phyloP scores from a whole-genome alignment of 1,284 basidiomycete species.

The Ustilago loliicola region DNA sequence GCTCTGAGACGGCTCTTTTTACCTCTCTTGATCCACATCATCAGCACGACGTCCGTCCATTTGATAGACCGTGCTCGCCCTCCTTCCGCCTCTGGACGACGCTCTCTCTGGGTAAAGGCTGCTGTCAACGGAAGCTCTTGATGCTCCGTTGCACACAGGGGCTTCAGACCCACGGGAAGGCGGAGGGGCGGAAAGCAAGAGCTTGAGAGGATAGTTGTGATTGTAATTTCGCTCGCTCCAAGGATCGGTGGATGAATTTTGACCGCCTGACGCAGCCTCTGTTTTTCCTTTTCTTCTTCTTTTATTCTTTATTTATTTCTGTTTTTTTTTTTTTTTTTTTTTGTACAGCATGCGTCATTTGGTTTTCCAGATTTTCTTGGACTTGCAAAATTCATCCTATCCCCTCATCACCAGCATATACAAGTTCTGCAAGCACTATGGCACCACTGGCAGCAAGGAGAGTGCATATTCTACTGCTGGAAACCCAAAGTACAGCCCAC shows the following conservation, averaged over 20 bases:
- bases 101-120: background rate
- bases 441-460: no score
- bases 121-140: background rate
- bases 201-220: background rate
- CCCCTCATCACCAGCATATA: no score
- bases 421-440: no score
- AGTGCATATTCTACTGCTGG: no score
- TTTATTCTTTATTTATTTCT: background rate
- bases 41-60: background rate
- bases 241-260: slow-evolving; percentile 9
- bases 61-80: background rate
- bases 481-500: no score
- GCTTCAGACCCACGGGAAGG: background rate
- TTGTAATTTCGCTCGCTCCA: background rate
- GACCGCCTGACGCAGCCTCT: slow-evolving; percentile 8
- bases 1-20: slow-evolving; percentile 10
- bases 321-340: slow-evolving; percentile 2
- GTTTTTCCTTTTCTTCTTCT: background rate
- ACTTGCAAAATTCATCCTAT: no score
- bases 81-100: background rate
- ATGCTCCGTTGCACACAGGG: background rate
- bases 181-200: slow-evolving; percentile 3
- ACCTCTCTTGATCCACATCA: background rate
- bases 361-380: no score
- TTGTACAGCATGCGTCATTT: no score